phyloP scores from a whole-genome alignment of 352 stramenopile species.

The Elongisporangium anandrum region DNA sequence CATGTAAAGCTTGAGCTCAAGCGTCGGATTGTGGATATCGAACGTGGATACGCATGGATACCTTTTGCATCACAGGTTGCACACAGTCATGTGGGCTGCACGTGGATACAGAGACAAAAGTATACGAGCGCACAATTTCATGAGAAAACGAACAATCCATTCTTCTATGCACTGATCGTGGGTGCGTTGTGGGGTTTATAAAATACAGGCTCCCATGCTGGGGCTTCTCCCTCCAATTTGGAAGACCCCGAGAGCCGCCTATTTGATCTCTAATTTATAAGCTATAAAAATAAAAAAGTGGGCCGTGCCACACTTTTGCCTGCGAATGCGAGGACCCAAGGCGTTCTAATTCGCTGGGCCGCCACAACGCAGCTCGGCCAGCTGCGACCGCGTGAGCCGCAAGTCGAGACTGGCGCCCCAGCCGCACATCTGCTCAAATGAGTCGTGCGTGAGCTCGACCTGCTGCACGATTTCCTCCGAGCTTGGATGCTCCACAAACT shows the following conservation, averaged over 20 bases:
- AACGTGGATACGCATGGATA: not conserved
- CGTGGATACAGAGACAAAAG: no score
- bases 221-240: not conserved
- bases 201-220: not conserved
- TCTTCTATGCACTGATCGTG: not conserved
- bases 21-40: not conserved
- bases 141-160: not conserved
- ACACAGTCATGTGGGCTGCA: not conserved
- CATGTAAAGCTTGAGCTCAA: not conserved
- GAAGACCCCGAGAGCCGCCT: not conserved
- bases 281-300: not conserved
- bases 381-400: slow-evolving; percentile 67
- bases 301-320: not conserved
- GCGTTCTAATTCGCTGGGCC: not conserved
- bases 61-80: not conserved
- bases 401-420: slow-evolving; percentile 72
- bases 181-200: not conserved
- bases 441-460: slow-evolving; percentile 77
- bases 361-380: slow-evolving; percentile 59
- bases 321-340: not conserved
- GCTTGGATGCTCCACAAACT: slow-evolving; percentile 80
- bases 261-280: not conserved
- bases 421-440: slow-evolving; percentile 84
- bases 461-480: slow-evolving; percentile 81
- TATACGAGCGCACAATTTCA: not conserved